A percentile compares a stretch with the other conserved stretches of the same genome.
Conservation (phyloP, 257 asterid genomes). For the Capsicum pubescens region DNA sequence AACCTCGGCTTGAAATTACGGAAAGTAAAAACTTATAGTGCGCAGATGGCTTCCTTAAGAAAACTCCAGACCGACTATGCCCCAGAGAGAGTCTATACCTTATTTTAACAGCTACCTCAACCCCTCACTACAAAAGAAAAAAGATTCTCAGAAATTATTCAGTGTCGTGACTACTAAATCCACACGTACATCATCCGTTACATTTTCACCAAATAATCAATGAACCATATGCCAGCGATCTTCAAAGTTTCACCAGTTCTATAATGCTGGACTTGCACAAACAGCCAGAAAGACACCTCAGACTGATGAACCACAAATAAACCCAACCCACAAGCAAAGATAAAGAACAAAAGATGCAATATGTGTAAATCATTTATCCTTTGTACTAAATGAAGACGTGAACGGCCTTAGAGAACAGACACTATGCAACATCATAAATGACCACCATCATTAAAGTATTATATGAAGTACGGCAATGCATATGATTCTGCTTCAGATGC, state of each 20-base stretch:
- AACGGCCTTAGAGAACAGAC: neutral
- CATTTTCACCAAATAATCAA: constrained; percentile 15
- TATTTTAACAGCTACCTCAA: neutral
- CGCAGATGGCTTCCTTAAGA: neutral
- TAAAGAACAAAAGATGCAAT: constrained; percentile 3
- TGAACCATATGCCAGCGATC: neutral
- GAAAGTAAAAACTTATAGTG: neutral
- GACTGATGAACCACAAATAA: neutral
- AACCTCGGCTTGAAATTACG: neutral
- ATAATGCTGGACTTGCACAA: neutral
- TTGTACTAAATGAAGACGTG: neutral
- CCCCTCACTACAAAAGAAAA: neutral
- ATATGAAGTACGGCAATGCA: neutral
- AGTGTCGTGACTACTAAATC: neutral
- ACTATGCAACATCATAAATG: constrained; percentile 15
- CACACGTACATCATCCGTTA: neutral
- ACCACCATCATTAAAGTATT: constrained; percentile 8
- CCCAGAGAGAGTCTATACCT: neutral
- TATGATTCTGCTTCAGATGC: neutral
- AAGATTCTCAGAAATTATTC: neutral
- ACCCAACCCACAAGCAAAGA: neutral
- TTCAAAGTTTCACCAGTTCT: neutral
- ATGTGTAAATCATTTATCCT: neutral
- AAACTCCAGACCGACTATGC: neutral
- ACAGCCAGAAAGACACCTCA: neutral